A percentile compares a stretch with the other conserved stretches of the same genome.
Evolutionary conservation across 129 eudicot species (phyloP).

Genomic region (Lactuca saligna): DNA sequence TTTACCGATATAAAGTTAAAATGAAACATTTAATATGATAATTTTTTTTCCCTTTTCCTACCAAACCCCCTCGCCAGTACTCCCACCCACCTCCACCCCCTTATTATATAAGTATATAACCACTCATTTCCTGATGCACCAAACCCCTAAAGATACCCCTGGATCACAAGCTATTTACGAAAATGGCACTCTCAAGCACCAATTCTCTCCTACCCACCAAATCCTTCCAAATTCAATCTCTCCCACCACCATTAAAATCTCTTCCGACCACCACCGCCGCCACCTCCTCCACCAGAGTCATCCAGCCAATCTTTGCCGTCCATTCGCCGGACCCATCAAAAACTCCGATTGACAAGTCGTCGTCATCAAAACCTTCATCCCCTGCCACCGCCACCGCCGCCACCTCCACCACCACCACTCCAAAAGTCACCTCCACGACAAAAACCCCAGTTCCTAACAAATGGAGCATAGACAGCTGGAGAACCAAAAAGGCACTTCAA

Average conservation of each 20-base stretch:
- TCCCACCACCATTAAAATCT: slow-evolving; percentile 35
- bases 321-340: slow-evolving; percentile 67
- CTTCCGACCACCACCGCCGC: slow-evolving; percentile 34
- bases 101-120: slow-evolving; percentile 2
- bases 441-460: slow-evolving; percentile 28
- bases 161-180: neutral
- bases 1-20: too few relatives aligned
- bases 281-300: slow-evolving; percentile 25
- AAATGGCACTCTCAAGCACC: slow-evolving; percentile 33
- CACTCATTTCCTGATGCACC: neutral
- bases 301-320: slow-evolving; percentile 64
- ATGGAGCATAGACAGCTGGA: slow-evolving; percentile 84
- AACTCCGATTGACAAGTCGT: slow-evolving; percentile 25
- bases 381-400: slow-evolving; percentile 44
- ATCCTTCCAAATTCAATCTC: slow-evolving; percentile 30
- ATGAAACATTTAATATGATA: neutral
- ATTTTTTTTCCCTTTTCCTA: neutral
- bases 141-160: slow-evolving; percentile 14
- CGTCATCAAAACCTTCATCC: slow-evolving; percentile 27
- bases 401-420: slow-evolving; percentile 39
- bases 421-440: slow-evolving; percentile 27
- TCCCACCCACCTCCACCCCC: slow-evolving; percentile 11
- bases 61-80: slow-evolving; percentile 11
- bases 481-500: slow-evolving; percentile 77
- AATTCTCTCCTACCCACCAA: slow-evolving; percentile 53